These are phyloP conservation scores for Ceratocystis albifundus DNA, from an alignment of 2,329 filamentous ascomycete species.

Conservation along the genomic window DNA sequence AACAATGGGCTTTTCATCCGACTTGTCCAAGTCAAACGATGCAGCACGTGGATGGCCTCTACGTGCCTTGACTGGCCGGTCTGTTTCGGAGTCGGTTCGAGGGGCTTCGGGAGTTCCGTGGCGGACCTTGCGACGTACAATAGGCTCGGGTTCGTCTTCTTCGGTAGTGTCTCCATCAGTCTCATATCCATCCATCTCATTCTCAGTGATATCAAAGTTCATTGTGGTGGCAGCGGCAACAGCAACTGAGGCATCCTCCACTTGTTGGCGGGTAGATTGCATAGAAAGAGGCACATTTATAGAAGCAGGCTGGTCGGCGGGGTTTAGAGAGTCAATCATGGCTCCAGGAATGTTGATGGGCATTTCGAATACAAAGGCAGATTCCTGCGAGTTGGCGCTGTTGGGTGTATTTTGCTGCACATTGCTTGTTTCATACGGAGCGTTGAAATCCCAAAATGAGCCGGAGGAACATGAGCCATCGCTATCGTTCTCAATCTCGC, in stretches of 20 bases:
- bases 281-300: background rate
- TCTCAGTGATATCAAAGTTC: constrained; percentile 31
- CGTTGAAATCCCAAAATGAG: constrained; percentile 52
- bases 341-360: constrained; percentile 33
- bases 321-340: constrained; percentile 26
- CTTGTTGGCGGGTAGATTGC: background rate
- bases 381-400: constrained; percentile 26
- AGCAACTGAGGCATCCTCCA: constrained; percentile 1
- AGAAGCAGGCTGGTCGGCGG: constrained; percentile 26
- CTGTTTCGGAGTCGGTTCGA: constrained; percentile 40
- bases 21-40: constrained; percentile 44
- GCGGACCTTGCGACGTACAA: constrained; percentile 39
- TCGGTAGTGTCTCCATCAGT: constrained; percentile 53
- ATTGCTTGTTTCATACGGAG: constrained; percentile 34
- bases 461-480: constrained; percentile 46
- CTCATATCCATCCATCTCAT: constrained; percentile 45
- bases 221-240: background rate
- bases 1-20: constrained; percentile 46
- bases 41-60: constrained; percentile 44
- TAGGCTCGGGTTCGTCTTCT: constrained; percentile 44
- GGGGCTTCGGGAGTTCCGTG: constrained; percentile 35
- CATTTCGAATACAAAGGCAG: constrained; percentile 28
- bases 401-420: constrained; percentile 34
- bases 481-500: constrained; percentile 60
- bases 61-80: constrained; percentile 9